These are phyloP conservation scores for Triticum aestivum DNA, from an alignment of 176 grass and related monocot species.

Conservation along the genomic window DNA sequence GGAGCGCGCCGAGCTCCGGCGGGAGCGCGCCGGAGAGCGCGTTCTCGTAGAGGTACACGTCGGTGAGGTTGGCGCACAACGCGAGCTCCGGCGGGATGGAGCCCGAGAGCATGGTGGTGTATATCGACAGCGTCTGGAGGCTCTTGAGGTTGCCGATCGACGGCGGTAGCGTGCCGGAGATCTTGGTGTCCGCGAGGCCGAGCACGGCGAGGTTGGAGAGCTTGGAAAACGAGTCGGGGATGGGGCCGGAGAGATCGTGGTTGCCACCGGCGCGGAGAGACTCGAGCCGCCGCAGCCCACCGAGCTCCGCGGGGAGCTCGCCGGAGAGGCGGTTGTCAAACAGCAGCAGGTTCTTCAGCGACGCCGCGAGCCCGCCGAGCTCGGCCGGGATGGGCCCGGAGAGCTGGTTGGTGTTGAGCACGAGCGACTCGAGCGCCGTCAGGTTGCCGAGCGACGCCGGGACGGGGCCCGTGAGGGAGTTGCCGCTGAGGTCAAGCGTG, in stretches of 20 bases:
- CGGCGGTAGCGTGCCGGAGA: conserved; percentile 66
- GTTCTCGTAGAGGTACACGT: conserved; percentile 94
- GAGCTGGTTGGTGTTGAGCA: conserved; percentile 79
- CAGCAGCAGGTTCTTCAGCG: conserved; percentile 50
- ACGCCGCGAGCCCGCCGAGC: conserved; percentile 20
- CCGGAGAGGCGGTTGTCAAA: conserved; percentile 85
- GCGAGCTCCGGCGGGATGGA: conserved; percentile 82
- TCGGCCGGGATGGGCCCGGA: conserved; percentile 52
- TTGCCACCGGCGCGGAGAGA: conserved; percentile 77
- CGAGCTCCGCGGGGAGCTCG: conserved; percentile 61
- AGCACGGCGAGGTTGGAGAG: conserved; percentile 66
- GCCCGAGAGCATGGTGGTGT: conserved; percentile 72
- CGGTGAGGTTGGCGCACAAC: conserved; percentile 67
- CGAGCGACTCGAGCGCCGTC: conserved; percentile 36
- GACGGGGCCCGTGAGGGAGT: conserved; percentile 64
- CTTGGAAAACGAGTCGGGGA: conserved; percentile 59
- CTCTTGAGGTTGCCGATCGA: conserved; percentile 61
- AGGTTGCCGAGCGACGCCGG: conserved; percentile 51
- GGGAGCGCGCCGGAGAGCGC: conserved; percentile 68
- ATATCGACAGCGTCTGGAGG: conserved; percentile 76
- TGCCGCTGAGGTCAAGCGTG: conserved; percentile 66
- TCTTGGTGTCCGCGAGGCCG: conserved; percentile 87
- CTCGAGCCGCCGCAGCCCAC: conserved; percentile 58
- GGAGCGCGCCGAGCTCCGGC: conserved; percentile 49
- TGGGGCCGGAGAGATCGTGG: conserved; percentile 57